A percentile compares a stretch with the other conserved stretches of the same genome.
Conservation (phyloP, 2,329 filamentous ascomycete species). For the Aspergillus persii region DNA sequence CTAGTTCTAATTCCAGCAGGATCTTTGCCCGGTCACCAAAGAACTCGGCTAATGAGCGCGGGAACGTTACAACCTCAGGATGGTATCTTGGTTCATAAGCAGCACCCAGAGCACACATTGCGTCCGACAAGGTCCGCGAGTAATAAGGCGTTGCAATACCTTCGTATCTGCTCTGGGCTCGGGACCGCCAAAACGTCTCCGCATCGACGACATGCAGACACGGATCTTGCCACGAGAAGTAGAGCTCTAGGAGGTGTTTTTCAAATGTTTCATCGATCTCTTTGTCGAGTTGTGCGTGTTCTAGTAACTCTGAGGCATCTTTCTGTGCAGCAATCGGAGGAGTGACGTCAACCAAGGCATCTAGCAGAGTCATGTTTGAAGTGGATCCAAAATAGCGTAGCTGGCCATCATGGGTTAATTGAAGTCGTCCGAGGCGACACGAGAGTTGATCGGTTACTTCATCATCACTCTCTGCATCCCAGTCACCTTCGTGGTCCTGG, state of each 20-base stretch:
- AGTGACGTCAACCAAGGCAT: not conserved
- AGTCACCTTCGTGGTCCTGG: not conserved
- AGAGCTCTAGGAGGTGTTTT: not conserved
- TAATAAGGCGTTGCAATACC: not conserved
- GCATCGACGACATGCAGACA: not conserved
- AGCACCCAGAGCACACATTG: not conserved
- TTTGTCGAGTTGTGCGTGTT: not conserved
- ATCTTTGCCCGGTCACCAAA: not conserved
- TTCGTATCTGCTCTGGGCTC: not conserved
- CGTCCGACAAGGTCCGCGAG: not conserved
- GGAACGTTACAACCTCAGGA: not conserved
- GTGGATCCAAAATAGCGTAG: not conserved
- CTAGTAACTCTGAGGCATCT: not conserved
- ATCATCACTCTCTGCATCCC: not conserved
- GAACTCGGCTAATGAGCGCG: not conserved
- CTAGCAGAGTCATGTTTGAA: not conserved
- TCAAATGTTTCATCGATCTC: not conserved
- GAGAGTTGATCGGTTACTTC: not conserved
- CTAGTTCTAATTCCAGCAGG: not conserved
- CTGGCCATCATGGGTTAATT: not conserved
- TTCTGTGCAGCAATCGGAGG: not conserved
- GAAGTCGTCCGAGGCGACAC: not conserved
- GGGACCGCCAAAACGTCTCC: not conserved
- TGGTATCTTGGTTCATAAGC: not conserved
- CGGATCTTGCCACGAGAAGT: not conserved